Base-by-base conservation (phyloP, 1,139 yeast genomes). In the Lodderomyces orthopsilosis region DNA sequence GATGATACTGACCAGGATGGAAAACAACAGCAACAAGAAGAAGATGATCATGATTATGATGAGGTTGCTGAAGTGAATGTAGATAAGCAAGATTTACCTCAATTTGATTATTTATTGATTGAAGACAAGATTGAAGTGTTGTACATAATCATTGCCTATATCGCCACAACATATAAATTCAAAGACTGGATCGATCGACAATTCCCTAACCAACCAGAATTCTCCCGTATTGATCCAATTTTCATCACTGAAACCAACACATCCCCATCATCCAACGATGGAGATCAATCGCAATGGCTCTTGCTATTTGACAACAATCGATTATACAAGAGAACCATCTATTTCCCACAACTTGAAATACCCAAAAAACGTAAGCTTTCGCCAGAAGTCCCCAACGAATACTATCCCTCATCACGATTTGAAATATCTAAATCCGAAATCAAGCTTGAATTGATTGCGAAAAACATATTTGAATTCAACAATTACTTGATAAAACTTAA, bases 111-210 rank as follows among this genome's bases (percentile, higher is more conserved):
- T 13, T 62, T 79, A 32, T 50, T 62, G 6, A 54, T 79, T 7
- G 53, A 60, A 15, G 75, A 74, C 15, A 78, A 78, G 52, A 69
- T 80, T 48, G 74, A 74, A 36, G 61, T 76, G 2, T 52, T 79
- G 4, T 74, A 69, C 51, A 58, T 63, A 6, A 53, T 79, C 45
- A 68, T 80, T 6, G 54, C 61, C 21, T 61, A 70, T 43, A 61
- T 74, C 26, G 53, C 70, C 7, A 63, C 61, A 32, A 65, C 66
- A 45, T 52, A 63, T 8, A 64, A 62, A 41, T 75, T 77, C 51
- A 61, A 81, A 46, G 63, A 64, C 37, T 70, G 65, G 56, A 55
- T 74, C 6, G 82, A 77, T 45, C 49, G 55, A 35, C 27, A 55
- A 21, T 32, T 46, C 50, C 19, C 40, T 15, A 22, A 24, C 13